Evolutionary conservation across 2,329 filamentous ascomycete species (phyloP).

Genomic region (Hypoxylon sp.): DNA sequence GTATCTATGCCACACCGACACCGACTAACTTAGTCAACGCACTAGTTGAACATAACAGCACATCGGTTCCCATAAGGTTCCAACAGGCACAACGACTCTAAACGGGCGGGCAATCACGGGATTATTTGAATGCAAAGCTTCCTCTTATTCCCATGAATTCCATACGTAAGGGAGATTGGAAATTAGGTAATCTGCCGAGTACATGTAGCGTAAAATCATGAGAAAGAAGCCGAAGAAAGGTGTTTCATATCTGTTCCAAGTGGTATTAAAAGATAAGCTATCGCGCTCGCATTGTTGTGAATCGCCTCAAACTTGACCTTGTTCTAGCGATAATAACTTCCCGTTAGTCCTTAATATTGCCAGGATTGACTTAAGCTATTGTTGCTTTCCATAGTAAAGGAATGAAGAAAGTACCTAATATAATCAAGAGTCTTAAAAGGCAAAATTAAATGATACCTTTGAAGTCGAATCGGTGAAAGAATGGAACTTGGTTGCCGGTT

Average conservation of each 20-base stretch:
- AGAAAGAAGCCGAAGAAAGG: slow-evolving; percentile 4
- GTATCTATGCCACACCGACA: slow-evolving; percentile 15
- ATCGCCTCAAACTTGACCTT: slow-evolving; percentile 22
- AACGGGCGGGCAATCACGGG: slow-evolving; percentile 17
- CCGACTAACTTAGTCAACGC: neutral
- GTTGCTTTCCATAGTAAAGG: neutral
- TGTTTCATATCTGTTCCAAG: slow-evolving; percentile 39
- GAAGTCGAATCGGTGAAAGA: neutral
- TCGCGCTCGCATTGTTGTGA: slow-evolving; percentile 22
- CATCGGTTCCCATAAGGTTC: slow-evolving; percentile 4
- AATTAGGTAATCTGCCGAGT: slow-evolving; percentile 6
- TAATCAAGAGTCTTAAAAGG: neutral
- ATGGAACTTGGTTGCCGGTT: slow-evolving; percentile 6
- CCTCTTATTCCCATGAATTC: slow-evolving; percentile 4
- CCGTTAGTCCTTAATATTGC: neutral
- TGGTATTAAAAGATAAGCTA: slow-evolving; percentile 33
- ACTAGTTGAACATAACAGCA: neutral
- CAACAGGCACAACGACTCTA: neutral
- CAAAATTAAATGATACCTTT: neutral
- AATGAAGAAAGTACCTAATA: neutral
- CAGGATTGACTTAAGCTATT: neutral
- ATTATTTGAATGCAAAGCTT: slow-evolving; percentile 5
- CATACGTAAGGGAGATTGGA: neutral
- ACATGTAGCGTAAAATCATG: neutral
- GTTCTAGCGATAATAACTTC: neutral